A percentile compares a stretch with the other conserved stretches of the same genome.
phyloP scores from a whole-genome alignment of 1,284 basidiomycete genomes.

The Sporisorium exsertum region DNA sequence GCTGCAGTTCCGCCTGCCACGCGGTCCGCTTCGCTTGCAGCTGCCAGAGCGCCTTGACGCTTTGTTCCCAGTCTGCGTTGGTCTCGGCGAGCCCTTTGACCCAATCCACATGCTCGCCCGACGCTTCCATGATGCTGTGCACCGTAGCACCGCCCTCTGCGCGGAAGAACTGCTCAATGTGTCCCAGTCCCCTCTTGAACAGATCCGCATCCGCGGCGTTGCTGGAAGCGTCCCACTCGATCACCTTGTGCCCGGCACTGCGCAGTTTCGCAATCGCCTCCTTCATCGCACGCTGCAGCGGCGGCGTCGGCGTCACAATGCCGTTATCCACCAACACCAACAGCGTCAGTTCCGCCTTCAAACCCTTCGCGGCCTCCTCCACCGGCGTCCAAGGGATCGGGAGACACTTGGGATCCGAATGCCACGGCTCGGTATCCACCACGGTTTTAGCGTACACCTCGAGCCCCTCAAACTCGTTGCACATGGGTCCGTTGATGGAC shows the following conservation, averaged over 20 bases:
- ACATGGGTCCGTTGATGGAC: slow-evolving; percentile 56
- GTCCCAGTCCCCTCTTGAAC: slow-evolving; percentile 17
- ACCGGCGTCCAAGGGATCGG: slow-evolving; percentile 55
- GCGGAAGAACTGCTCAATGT: slow-evolving; percentile 44
- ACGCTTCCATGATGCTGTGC: slow-evolving; percentile 43
- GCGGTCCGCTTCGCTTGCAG: slow-evolving; percentile 38
- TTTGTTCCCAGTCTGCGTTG: slow-evolving; percentile 10
- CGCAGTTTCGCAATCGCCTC: slow-evolving; percentile 75
- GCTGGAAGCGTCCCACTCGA: slow-evolving; percentile 71
- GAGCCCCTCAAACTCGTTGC: slow-evolving; percentile 32
- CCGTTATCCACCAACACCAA: slow-evolving; percentile 78
- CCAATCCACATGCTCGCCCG: slow-evolving; percentile 50
- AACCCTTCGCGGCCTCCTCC: not conserved
- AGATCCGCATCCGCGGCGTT: slow-evolving; percentile 26
- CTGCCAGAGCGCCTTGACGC: slow-evolving; percentile 44
- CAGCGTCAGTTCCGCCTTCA: slow-evolving; percentile 72
- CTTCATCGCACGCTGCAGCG: slow-evolving; percentile 77
- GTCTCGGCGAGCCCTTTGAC: slow-evolving; percentile 31
- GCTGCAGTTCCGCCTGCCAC: slow-evolving; percentile 42
- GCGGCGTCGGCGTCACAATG: slow-evolving; percentile 77
- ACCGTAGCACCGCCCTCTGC: slow-evolving; percentile 50
- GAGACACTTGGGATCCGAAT: slow-evolving; percentile 47
- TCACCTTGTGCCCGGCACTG: slow-evolving; percentile 76
- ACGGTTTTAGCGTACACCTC: slow-evolving; percentile 50
- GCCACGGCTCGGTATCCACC: slow-evolving; percentile 50